Conservation (phyloP, 768 basidiomycete genomes). For the Neoboletus magnificus region DNA sequence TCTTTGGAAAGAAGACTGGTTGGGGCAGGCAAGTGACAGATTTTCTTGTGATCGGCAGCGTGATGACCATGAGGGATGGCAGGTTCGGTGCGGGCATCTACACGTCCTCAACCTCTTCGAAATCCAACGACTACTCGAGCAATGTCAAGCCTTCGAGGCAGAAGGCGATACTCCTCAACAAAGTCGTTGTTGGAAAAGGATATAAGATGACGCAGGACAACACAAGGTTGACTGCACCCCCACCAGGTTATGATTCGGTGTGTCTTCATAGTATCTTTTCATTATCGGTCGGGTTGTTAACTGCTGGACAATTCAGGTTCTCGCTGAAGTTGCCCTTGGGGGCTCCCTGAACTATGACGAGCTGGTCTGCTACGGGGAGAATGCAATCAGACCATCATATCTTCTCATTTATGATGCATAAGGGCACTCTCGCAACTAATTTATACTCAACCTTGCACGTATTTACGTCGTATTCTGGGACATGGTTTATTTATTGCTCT, state of each 20-base stretch:
- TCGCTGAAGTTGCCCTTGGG: conserved; percentile 56
- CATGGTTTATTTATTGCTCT: conserved; percentile 7
- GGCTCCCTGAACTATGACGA: conserved; percentile 70
- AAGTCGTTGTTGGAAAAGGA: conserved; percentile 69
- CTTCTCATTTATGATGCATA: conserved; percentile 62
- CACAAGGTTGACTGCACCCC: conserved; percentile 52
- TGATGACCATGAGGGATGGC: conserved; percentile 4
- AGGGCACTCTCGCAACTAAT: neutral
- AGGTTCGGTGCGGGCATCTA: conserved; percentile 73
- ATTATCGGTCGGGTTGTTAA: neutral
- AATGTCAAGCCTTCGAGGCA: conserved; percentile 52
- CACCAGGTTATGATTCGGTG: conserved; percentile 65
- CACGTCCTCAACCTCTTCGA: conserved; percentile 76
- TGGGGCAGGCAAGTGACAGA: conserved; percentile 55
- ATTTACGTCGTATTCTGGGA: neutral
- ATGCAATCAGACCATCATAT: conserved; percentile 70
- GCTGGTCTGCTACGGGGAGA: conserved; percentile 64
- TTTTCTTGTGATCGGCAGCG: neutral
- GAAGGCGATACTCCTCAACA: conserved; percentile 71
- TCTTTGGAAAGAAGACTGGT: conserved; percentile 67
- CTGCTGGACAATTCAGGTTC: conserved; percentile 41
- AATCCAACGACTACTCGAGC: conserved; percentile 71
- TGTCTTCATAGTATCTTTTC: conserved; percentile 20
- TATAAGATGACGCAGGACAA: conserved; percentile 62
- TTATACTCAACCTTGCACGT: neutral